These are phyloP conservation scores for peach (Prunus persica) DNA, from an alignment of 306 rosid genomes.

Conservation along the genomic window DNA sequence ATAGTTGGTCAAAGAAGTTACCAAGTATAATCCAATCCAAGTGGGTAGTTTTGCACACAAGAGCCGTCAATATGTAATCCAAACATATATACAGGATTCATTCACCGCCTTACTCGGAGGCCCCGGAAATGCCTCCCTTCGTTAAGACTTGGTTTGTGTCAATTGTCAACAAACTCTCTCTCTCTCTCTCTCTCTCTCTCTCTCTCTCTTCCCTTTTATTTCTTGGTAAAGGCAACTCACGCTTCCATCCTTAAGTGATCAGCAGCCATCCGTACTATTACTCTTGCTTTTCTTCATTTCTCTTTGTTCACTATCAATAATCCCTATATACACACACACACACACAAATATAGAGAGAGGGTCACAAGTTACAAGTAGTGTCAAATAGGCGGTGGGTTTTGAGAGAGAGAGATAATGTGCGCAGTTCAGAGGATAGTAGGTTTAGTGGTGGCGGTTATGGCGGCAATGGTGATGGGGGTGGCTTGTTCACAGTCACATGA, in stretches of 20 bases:
- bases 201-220: background rate
- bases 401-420: background rate
- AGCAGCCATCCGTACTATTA: background rate
- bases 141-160: slow-evolving; percentile 3
- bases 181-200: background rate
- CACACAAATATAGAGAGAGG: background rate
- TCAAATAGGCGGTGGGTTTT: background rate
- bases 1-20: background rate
- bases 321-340: background rate
- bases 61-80: background rate
- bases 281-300: background rate
- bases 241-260: background rate
- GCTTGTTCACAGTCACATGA: slow-evolving; percentile 13
- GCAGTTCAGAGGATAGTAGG: slow-evolving; percentile 3
- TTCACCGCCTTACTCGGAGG: slow-evolving; percentile 19
- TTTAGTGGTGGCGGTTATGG: background rate
- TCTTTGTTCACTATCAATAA: background rate
- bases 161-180: background rate
- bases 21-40: background rate
- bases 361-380: background rate
- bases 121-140: slow-evolving; percentile 19
- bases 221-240: background rate
- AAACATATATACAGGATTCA: background rate
- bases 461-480: slow-evolving; percentile 6
- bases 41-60: background rate